Conservation (phyloP, 495 filamentous ascomycete species). For the Aspergillus ostianus region DNA sequence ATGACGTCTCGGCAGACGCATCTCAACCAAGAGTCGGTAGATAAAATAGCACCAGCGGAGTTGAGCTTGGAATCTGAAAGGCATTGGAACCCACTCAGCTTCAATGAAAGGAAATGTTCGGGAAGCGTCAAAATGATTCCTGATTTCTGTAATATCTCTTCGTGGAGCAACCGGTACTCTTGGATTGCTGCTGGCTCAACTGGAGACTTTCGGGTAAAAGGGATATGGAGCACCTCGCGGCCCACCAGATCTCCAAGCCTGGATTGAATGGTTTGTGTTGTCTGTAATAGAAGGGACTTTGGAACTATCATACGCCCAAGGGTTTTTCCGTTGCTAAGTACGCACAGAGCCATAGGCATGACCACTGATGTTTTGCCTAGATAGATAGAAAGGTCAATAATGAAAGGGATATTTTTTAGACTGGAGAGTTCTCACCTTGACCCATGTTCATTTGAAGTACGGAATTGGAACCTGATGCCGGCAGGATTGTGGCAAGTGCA, state of each 20-base stretch:
- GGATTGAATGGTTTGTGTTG: conserved; percentile 55
- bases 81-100: conserved; percentile 61
- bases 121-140: conserved; percentile 62
- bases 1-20: conserved; percentile 50
- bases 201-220: conserved; percentile 53
- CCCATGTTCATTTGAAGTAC: conserved; percentile 77
- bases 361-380: neutral
- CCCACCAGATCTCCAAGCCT: conserved; percentile 60
- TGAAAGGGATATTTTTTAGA: neutral
- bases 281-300: conserved; percentile 55
- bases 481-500: conserved; percentile 54
- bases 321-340: neutral
- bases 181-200: conserved; percentile 7
- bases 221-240: conserved; percentile 56
- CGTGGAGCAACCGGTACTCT: conserved; percentile 29
- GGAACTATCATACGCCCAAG: neutral
- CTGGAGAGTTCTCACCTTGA: conserved; percentile 56
- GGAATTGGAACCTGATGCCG: conserved; percentile 40
- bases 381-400: neutral
- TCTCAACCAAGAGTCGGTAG: conserved; percentile 43
- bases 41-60: conserved; percentile 1
- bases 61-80: conserved; percentile 20
- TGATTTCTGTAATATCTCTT: conserved; percentile 39
- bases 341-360: neutral
- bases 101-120: conserved; percentile 68